phyloP scores from a whole-genome alignment of 805 yeast genomes.

The Alloascoidea africana region DNA sequence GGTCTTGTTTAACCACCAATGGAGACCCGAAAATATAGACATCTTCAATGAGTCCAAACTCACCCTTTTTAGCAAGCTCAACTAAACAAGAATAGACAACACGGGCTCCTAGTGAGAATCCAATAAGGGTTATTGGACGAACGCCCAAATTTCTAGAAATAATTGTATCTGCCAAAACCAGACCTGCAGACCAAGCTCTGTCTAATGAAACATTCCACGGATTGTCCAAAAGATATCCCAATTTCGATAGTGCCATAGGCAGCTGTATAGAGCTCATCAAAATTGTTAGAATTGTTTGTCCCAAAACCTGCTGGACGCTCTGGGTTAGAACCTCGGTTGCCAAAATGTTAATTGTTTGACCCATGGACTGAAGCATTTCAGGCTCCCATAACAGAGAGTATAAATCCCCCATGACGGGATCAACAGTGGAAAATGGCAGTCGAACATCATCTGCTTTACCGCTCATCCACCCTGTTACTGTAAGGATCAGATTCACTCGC shows the following conservation, averaged over 20 bases:
- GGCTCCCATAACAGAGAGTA: constrained; percentile 95
- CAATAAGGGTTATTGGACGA: constrained; percentile 82
- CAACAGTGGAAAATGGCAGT: constrained; percentile 90
- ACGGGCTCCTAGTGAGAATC: constrained; percentile 88
- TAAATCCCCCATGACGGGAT: constrained; percentile 95
- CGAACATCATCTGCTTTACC: constrained; percentile 92
- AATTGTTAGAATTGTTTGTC: constrained; percentile 78
- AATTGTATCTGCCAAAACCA: constrained; percentile 79
- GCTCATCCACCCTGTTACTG: constrained; percentile 96
- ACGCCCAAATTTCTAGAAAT: constrained; percentile 81
- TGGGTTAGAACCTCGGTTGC: constrained; percentile 91
- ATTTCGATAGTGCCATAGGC: constrained; percentile 82
- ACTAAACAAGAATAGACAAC: constrained; percentile 80
- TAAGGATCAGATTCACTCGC: constrained; percentile 71
- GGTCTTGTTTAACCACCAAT: constrained; percentile 62
- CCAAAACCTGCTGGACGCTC: constrained; percentile 88
- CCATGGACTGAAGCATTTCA: constrained; percentile 88
- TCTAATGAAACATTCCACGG: constrained; percentile 98
- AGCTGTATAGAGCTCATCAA: constrained; percentile 86
- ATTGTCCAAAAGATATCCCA: constrained; percentile 81
- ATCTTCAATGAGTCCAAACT: constrained; percentile 77
- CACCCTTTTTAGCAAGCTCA: constrained; percentile 75
- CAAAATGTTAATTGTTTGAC: constrained; percentile 85
- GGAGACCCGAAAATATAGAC: constrained; percentile 86
- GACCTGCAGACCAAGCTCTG: constrained; percentile 94